These are phyloP conservation scores for Apiotrichum porosum DNA, from an alignment of 1,284 basidiomycete genomes.

Conservation along the genomic window DNA sequence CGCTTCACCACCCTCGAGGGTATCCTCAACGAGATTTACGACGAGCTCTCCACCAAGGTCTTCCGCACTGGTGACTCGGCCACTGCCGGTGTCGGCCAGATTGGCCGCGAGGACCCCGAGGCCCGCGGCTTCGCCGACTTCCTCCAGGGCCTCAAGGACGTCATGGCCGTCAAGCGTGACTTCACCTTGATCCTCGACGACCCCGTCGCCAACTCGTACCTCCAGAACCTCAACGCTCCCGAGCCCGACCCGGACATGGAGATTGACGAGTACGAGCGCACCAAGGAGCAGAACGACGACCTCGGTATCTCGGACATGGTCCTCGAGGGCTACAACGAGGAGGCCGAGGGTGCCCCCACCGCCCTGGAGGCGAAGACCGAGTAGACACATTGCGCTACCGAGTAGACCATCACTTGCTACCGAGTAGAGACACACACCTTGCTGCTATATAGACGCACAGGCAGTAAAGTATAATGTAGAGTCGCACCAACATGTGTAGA, in stretches of 20 bases:
- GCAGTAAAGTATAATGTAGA: too few relatives aligned
- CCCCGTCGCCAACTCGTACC: conserved; percentile 89
- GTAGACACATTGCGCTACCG: too few relatives aligned
- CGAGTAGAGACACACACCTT: too few relatives aligned
- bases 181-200: conserved; percentile 96
- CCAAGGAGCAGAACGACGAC: conserved; percentile 90
- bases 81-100: conserved; percentile 35
- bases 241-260: conserved; percentile 88
- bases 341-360: conserved; percentile 20
- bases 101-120: conserved; percentile 47
- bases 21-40: conserved; percentile 88
- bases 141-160: conserved; percentile 70
- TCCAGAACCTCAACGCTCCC: conserved; percentile 91
- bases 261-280: conserved; percentile 75
- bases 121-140: conserved; percentile 66
- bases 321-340: conserved; percentile 71
- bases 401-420: too few relatives aligned
- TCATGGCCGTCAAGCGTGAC: conserved; percentile 67
- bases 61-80: conserved; percentile 56
- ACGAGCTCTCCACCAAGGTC: conserved; percentile 89
- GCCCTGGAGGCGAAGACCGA: background rate
- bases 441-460: too few relatives aligned
- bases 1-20: conserved; percentile 97
- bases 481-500: too few relatives aligned
- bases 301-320: conserved; percentile 95